Evolutionary conservation across 2,329 filamentous ascomycete genomes (phyloP), one percentile per base, ranked within the genome.

Genomic region (Cercospora janseana): DNA sequence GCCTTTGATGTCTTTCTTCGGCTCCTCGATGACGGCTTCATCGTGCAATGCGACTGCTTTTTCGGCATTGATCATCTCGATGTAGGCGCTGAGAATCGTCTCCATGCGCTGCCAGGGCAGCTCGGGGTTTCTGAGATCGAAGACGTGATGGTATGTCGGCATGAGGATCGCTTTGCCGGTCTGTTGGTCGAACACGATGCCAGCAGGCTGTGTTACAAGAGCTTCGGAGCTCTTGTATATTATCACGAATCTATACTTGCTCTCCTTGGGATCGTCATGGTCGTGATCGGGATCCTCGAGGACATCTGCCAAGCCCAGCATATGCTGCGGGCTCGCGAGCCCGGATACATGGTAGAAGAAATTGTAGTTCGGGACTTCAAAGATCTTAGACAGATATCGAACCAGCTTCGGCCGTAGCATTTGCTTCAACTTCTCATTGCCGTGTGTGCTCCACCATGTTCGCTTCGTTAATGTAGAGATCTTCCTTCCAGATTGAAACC

Each of bases 41-140:
- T 65, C 62, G 34, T 63, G 63, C 6, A 67, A 52, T 1, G 64
- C 64, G 8, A 66, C 54, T 2, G 62, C 63, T 37, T 68, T 68
- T 37, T 64, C 65, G 3, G 60, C 61, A 48, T 68, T 63, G 6
- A 65, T 56, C 63, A 68, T 66, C 32, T 68, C 65, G 35, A 68
- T 60, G 45, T 63, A 68, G 4, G 63, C 62, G 44, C 59, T 65
- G 6, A 68, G 45, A 16, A 68, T 63, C 2, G 55, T 55, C 45
- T 68, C 65, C n/a, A 68, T 55, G n/a, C 54, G 58, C 42, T 67
- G 65, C 65, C 64, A 67, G 2, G 63, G 64, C 10, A 67, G 50
- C n/a, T 60, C 56, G 6, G 51, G 26, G 44, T 62, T 58, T n/a
- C 50, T 61, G 10, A 67, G 43, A 40, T 66, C 57, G 45, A 65